A percentile compares a stretch with the other conserved stretches of the same genome.
Conservation (phyloP, 257 asterid genomes). For the Ocimum tenuiflorum region DNA sequence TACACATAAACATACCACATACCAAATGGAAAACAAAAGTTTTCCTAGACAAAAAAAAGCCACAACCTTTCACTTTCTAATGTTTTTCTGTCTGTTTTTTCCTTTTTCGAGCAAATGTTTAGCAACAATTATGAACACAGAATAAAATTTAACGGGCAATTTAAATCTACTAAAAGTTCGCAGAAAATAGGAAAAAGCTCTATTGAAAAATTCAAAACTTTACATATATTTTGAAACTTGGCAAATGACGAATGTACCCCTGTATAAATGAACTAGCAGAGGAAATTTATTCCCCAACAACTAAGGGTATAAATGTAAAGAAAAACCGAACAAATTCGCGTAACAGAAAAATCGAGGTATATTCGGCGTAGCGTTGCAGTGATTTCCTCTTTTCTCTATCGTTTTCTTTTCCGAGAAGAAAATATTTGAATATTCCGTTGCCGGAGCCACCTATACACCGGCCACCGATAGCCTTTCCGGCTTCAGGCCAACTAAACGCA, state of each 20-base stretch:
- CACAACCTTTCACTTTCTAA: too few relatives aligned
- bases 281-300: neutral
- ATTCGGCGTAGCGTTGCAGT: neutral
- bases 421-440: constrained; percentile 14
- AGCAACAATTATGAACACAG: too few relatives aligned
- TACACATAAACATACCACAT: too few relatives aligned
- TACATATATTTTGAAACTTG: neutral
- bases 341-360: constrained; percentile 2
- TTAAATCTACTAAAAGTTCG: neutral
- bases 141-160: too few relatives aligned
- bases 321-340: neutral
- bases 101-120: too few relatives aligned
- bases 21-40: too few relatives aligned
- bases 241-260: neutral
- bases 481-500: neutral
- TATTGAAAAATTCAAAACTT: neutral
- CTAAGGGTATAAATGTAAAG: constrained; percentile 14
- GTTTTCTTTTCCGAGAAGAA: neutral
- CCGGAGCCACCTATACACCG: constrained; percentile 21
- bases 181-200: neutral
- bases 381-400: neutral
- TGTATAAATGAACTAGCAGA: neutral
- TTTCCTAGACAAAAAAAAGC: too few relatives aligned
- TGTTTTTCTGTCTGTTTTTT: too few relatives aligned
- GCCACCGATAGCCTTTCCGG: neutral